phyloP scores from a whole-genome alignment of 768 basidiomycete genomes.

The Calocera viscosa region DNA sequence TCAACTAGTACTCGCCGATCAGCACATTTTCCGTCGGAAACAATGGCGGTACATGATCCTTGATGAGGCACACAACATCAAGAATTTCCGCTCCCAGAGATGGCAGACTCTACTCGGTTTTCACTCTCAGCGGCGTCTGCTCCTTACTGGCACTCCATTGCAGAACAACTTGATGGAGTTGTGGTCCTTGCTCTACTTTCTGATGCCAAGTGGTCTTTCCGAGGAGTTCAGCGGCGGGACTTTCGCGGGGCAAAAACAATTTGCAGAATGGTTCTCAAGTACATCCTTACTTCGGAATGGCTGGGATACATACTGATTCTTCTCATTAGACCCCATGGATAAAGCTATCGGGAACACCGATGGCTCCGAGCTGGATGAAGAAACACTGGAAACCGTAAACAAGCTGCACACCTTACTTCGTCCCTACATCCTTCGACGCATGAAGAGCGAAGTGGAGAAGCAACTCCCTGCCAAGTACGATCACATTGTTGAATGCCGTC shows the following conservation, averaged over 20 bases:
- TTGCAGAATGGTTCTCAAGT: constrained; percentile 96
- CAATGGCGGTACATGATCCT: constrained; percentile 93
- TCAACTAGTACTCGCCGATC: constrained; percentile 80
- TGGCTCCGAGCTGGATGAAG: constrained; percentile 62
- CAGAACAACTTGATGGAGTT: constrained; percentile 40
- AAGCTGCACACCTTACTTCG: constrained; percentile 47
- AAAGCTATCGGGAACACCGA: constrained; percentile 66
- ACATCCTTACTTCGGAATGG: constrained; percentile 19
- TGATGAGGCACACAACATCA: constrained; percentile 96
- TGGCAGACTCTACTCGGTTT: constrained; percentile 90
- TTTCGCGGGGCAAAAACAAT: constrained; percentile 86
- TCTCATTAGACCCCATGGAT: constrained; percentile 69
- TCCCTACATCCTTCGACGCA: constrained; percentile 30
- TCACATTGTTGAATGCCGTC: constrained; percentile 72
- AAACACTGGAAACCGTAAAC: constrained; percentile 68
- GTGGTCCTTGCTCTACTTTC: constrained; percentile 32
- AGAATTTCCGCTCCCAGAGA: constrained; percentile 86
- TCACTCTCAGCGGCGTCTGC: constrained; percentile 29
- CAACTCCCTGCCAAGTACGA: constrained; percentile 59
- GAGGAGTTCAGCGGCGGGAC: constrained; percentile 18
- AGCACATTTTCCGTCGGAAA: constrained; percentile 83
- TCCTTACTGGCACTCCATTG: constrained; percentile 38
- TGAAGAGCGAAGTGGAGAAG: constrained; percentile 31
- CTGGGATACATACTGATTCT: neutral
- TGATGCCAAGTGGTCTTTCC: constrained; percentile 28